These are phyloP conservation scores for Fusarium papillatum DNA, from an alignment of 2,329 filamentous ascomycete genomes.

Conservation along the genomic window DNA sequence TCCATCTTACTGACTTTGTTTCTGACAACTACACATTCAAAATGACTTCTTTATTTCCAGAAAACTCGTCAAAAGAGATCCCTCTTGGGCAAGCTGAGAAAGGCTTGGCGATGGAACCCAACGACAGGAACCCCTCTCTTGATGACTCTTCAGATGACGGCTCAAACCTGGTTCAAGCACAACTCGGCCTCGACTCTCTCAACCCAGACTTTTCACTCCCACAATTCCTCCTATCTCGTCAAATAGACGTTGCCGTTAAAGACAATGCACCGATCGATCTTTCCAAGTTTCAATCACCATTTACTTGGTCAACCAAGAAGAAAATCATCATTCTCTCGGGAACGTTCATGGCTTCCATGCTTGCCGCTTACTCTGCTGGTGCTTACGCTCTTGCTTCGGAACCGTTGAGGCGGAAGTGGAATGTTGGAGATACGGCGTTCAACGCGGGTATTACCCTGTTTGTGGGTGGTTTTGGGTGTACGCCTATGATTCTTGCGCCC, in stretches of 20 bases:
- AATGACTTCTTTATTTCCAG: not conserved
- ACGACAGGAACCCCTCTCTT: not conserved
- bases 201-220: not conserved
- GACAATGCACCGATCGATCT: not conserved
- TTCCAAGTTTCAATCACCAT: conserved; percentile 8
- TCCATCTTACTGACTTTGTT: not conserved
- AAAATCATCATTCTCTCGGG: conserved; percentile 37
- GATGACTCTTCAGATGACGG: conserved; percentile 1
- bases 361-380: conserved; percentile 76
- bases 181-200: conserved; percentile 13
- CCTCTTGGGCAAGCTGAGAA: not conserved
- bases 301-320: conserved; percentile 25
- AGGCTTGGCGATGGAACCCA: not conserved
- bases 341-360: conserved; percentile 60
- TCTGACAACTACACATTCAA: not conserved
- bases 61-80: not conserved
- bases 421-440: conserved; percentile 67
- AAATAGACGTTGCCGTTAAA: not conserved
- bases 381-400: conserved; percentile 70
- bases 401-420: conserved; percentile 69
- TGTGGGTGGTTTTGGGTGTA: conserved; percentile 73
- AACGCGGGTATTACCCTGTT: conserved; percentile 74
- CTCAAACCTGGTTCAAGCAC: not conserved
- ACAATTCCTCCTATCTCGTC: not conserved
- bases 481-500: conserved; percentile 78